Conservation (phyloP, 2,329 filamentous ascomycete species). For the Didymella pinodella region DNA sequence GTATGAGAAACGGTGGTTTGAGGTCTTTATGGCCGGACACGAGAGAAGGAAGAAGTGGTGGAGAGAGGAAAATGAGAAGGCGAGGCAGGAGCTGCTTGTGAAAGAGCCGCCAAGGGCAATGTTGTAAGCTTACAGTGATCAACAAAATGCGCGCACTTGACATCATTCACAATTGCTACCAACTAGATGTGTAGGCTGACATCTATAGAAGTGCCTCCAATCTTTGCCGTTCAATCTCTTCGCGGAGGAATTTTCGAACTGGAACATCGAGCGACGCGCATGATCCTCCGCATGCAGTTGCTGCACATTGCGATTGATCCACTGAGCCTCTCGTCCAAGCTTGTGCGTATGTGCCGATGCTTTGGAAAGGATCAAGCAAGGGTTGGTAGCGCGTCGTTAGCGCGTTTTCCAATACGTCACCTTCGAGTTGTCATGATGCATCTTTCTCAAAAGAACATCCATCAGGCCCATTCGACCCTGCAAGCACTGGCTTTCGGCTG, state of each 20-base stretch:
- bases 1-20: slow-evolving; percentile 59
- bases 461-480: neutral
- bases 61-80: slow-evolving; percentile 59
- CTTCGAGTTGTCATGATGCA: neutral
- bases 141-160: neutral
- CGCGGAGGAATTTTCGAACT: neutral
- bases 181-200: neutral
- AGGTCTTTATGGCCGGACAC: slow-evolving; percentile 63
- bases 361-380: neutral
- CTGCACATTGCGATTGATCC: neutral
- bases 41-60: slow-evolving; percentile 67
- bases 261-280: neutral
- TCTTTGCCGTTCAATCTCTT: no score
- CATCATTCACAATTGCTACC: neutral
- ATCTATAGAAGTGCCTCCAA: neutral
- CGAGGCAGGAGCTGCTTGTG: slow-evolving; percentile 20
- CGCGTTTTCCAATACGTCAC: neutral
- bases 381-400: neutral
- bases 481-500: neutral
- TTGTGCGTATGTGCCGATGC: neutral
- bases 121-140: neutral
- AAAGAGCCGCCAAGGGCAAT: neutral
- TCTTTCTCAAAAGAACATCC: neutral
- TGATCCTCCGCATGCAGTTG: neutral
- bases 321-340: neutral